Evolutionary conservation across 805 yeast genomes (phyloP), one percentile per base, ranked within the genome.

Genomic region (Huiozyma sinensis): DNA sequence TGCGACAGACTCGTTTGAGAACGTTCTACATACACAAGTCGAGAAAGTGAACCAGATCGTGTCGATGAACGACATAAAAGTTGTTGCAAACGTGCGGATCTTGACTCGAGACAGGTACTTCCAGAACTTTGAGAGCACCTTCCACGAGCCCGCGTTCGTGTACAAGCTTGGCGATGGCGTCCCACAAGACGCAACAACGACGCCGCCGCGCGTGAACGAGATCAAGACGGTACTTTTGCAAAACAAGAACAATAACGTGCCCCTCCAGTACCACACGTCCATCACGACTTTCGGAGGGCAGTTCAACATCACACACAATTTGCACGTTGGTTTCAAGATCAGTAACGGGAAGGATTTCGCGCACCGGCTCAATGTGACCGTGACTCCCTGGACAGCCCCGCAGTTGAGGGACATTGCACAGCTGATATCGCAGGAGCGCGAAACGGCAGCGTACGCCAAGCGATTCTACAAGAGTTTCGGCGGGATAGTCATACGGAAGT

Each of bases 361-460:
- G 38, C 56, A 75, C 8, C 56, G 64, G 11, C 67, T 76, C 24
- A 83, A 81, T 1, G 60, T 80, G 5, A 73, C 73, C 1, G 66
- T 80, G 0, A 66, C 79, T 28, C 79, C 80, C 1, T 77, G 71
- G 63, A 71, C 76, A 50, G 57, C 72, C 33, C 50, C 58, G 2
- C 68, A 73, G 50, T 64, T 79, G 36, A 70, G 66, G 32, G 70
- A 76, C 45, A 55, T 79, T 9, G 65, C 78, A 44, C 68, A 67
- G 47, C 70, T 81, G 72, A 75, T 79, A 12, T 50, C 68, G 46
- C 66, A 69, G 40, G 81, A 79, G 55, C 73, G 75, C 43, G 74
- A 71, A 34, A 46, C 64, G 27, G 75, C 82, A 1, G 58, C 54
- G 31, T 52, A 49, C 44, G 66, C 67, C 3, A 57, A 53, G 38